Conservation (phyloP, 352 stramenopile species). For the Peronospora belbahrii region DNA sequence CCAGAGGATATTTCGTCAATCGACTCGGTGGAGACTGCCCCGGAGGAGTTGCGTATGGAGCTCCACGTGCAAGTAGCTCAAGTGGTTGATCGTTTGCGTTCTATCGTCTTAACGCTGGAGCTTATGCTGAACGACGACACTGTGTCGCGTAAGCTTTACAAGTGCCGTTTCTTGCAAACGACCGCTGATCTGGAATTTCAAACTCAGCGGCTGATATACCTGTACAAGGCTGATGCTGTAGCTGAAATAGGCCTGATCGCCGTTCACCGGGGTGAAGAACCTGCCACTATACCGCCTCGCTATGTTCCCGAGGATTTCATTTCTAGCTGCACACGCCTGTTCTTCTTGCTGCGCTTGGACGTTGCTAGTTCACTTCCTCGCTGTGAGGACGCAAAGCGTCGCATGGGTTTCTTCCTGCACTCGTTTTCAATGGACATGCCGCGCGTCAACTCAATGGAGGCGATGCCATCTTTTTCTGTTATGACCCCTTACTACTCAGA, state of each 20-base stretch:
- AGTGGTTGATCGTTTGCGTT: conserved; percentile 46
- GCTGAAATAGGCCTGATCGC: conserved; percentile 50
- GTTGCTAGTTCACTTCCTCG: conserved; percentile 64
- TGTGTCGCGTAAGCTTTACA: conserved; percentile 41
- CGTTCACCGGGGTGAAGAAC: conserved; percentile 27
- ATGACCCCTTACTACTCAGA: conserved; percentile 87
- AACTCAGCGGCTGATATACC: conserved; percentile 52
- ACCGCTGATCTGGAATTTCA: conserved; percentile 57
- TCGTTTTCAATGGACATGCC: conserved; percentile 83
- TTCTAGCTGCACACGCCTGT: conserved; percentile 67
- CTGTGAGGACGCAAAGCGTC: conserved; percentile 74
- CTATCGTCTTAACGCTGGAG: conserved; percentile 39
- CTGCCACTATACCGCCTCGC: conserved; percentile 26
- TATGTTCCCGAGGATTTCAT: conserved; percentile 62
- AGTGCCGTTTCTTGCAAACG: conserved; percentile 52
- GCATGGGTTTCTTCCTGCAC: conserved; percentile 85
- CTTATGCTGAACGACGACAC: conserved; percentile 50
- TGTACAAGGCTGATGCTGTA: conserved; percentile 61
- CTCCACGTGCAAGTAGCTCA: conserved; percentile 63
- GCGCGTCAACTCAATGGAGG: conserved; percentile 56
- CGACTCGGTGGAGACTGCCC: conserved; percentile 25
- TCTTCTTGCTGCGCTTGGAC: conserved; percentile 71
- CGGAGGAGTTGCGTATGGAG: conserved; percentile 46
- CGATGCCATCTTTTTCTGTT: conserved; percentile 84
- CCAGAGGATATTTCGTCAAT: conserved; percentile 60